Percentiles rank a stretch among this genome's conserved stretches.
These are phyloP conservation scores for Botrytis squamosa DNA, from an alignment of 2,329 filamentous ascomycete species.

Conservation along the genomic window DNA sequence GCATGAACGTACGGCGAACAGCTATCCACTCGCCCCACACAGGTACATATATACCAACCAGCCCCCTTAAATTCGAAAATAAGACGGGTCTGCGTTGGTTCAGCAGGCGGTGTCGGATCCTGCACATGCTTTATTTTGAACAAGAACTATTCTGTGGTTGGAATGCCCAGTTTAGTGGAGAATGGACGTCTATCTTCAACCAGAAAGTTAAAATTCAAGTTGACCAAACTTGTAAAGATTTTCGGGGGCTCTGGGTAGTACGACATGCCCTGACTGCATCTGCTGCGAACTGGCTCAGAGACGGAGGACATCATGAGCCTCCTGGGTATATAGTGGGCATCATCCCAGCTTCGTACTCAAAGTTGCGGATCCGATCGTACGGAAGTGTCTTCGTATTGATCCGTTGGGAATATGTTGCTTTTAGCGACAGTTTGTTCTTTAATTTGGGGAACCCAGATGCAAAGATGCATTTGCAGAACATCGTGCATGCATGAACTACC, in stretches of 20 bases:
- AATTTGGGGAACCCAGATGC: not conserved
- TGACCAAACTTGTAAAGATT: not conserved
- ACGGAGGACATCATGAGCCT: not conserved
- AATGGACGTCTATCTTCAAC: not conserved
- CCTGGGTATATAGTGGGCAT: not conserved
- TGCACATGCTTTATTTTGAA: not conserved
- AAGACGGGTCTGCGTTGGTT: constrained; percentile 3
- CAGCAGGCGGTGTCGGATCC: not conserved
- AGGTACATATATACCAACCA: constrained; percentile 10
- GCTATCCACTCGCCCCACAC: not conserved
- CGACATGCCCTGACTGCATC: not conserved
- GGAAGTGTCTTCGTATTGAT: not conserved
- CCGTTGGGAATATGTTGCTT: not conserved
- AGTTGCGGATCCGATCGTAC: not conserved
- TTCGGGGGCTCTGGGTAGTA: not conserved
- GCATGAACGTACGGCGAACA: constrained; percentile 17
- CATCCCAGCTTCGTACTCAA: not conserved
- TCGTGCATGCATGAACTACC: constrained; percentile 10
- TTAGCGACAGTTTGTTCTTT: not conserved
- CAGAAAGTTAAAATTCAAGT: not conserved
- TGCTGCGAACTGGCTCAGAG: not conserved
- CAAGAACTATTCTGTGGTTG: not conserved
- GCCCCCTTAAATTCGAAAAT: constrained; percentile 13
- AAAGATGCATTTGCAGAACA: not conserved
- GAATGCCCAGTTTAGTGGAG: not conserved